Evolutionary conservation across 1,284 basidiomycete genomes (phyloP), one percentile per base, ranked within the genome.

Genomic region (Vanrija sp.): DNA sequence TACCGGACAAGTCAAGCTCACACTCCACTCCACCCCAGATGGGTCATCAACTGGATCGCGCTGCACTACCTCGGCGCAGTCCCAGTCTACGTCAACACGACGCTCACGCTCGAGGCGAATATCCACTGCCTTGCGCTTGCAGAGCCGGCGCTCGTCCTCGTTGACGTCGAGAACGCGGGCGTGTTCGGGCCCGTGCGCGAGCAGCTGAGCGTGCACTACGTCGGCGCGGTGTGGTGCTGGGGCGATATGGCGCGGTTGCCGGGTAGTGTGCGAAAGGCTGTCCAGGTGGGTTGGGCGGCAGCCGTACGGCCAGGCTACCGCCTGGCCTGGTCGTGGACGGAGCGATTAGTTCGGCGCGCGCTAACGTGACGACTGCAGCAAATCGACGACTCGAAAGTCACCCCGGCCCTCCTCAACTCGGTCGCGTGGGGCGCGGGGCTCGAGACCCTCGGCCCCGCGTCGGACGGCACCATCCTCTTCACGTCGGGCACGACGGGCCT

Each of bases 391-490:
- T 16, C 40, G 23, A 46, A 19, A 10, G 38, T 51, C 16, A 49
- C 50, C 14, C 26, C 42, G 5, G 26, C 42, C 18, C 15, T 43
- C 3, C n/a, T 49, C 2, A 34, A 34, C 19, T 50, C 34, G 4
- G 52, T 58, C 25, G 25, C 39, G 15, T 18, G 14, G 4, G 57
- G 57, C 15, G 38, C 14, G 4, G 65, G 59, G 0, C n/a, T 69
- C 10, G 55, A 64, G 28, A 38, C 12, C 0, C 46, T 71, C 8
- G 48, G 58, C 43, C 69, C 71, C 14, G 72, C 72, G 49, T 65
- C 63, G 34, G 71, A 72, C 55, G 71, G 62, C 10, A 62, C 69
- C 9, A 67, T 72, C 51, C 67, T 74, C 60, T 74, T 71, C 55
- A 69, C 72, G 7, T 54, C 52, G 5, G 57, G 56, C 5, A 73